Base-by-base conservation (phyloP, 2,329 filamentous ascomycete species). In the Proliferodiscus dingleyae region DNA sequence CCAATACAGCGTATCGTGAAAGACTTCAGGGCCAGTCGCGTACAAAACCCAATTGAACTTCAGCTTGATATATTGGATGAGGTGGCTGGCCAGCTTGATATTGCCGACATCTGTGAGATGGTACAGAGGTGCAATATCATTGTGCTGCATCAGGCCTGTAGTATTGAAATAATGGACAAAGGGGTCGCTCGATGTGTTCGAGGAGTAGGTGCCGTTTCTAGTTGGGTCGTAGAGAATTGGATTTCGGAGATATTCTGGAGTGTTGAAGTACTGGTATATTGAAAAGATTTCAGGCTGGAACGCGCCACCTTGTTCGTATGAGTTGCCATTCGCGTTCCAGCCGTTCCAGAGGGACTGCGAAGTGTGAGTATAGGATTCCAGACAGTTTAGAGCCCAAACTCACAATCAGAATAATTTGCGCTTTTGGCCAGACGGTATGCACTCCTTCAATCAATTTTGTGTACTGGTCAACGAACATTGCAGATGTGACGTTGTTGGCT, bases 91-190 rank as follows among this genome's bases (percentile, higher is more conserved):
- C 6, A 82, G 61, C 61, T 83, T 82, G 56, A 81, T 68, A 43
- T 80, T 74, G 0, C 78, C 77, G 6, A 80, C 71, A 56, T 83
- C 79, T 0, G 77, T 82, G 0, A 76, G 78, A 56, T 83, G 79
- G 53, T 68, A 80, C 52, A 71, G 68, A 5, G 78, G 77, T 2
- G 68, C 72, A 48, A 80, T 77, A 56, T 81, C 78, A 51, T 81
- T 81, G 55, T 82, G 76, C 53, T 81, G 74, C 53, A 83, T 58
- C 36, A 82, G 76, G 1, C 78, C 78, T 8, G 71, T 76, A 0
- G 75, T 80, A 55, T 80, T 77, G 64, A 83, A 82, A 53, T 79
- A 78, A 55, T 80, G 72, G 23, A 82, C 74, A 43, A 78, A 81
- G 59, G 59, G 59, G 4, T 38, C 39, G 29, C 57, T 58, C 10